Evolutionary conservation across 192 early-diverging fungal genomes (phyloP).

Genomic region (Coemansia sp.): DNA sequence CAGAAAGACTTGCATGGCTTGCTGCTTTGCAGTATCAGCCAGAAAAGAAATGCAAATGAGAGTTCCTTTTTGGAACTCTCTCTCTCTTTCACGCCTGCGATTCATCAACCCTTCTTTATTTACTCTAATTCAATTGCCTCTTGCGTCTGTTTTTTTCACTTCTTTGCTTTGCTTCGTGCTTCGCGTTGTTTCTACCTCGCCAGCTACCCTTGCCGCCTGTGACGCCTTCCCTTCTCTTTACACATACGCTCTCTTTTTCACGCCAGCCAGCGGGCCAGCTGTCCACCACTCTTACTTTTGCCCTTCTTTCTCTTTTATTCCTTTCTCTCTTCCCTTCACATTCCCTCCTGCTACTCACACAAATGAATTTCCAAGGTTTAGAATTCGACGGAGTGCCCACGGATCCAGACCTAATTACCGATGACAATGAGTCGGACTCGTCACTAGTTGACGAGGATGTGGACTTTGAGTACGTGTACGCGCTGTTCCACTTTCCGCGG

Average conservation of each 20-base stretch:
- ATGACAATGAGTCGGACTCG: constrained; percentile 43
- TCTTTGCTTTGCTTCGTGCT: no score
- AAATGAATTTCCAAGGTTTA: constrained; percentile 51
- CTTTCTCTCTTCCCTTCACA: neutral
- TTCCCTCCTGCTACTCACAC: neutral
- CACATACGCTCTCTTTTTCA: neutral
- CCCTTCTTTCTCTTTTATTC: neutral
- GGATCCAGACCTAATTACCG: constrained; percentile 28
- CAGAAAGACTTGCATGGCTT: neutral
- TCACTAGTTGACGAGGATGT: constrained; percentile 57
- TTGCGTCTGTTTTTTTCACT: neutral
- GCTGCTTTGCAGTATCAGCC: neutral
- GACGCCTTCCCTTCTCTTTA: neutral
- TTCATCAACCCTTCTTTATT: neutral
- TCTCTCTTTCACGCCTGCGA: neutral
- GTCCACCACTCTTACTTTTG: no score
- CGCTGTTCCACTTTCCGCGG: constrained; percentile 73
- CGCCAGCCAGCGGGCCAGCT: neutral
- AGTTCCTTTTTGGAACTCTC: neutral
- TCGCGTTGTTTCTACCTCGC: neutral
- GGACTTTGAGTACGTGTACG: constrained; percentile 67
- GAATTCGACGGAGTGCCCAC: constrained; percentile 53
- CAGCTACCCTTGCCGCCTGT: neutral
- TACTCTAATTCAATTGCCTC: neutral
- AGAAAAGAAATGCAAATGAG: neutral